Evolutionary conservation across 139 green algal species (phyloP), one percentile per base, ranked within the genome.

Genomic region (Micromonas pusilla): DNA sequence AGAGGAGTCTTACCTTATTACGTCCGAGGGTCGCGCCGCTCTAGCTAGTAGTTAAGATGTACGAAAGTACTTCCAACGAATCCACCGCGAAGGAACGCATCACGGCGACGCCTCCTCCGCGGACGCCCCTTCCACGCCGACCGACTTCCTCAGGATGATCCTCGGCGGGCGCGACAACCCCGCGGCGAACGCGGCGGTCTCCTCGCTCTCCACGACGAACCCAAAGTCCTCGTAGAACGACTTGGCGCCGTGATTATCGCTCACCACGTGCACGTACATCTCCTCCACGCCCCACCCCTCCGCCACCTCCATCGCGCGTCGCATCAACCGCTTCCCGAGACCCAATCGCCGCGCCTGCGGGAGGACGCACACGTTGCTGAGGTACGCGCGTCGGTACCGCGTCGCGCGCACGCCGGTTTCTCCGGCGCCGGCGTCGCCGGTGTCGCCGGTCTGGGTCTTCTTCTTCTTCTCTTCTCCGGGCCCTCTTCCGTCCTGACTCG

Each of bases 181-280:
- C 45, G 45, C 45, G 45, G 45, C 45, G 45, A 57, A 57, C 31
- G 28, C 31, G 1, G 63, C 66, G 30, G 32, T 30, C 68, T 75
- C 68, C 21, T 39, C 26, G 1, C 34, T 26, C 30, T 75, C 68
- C 6, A 75, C 33, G 5, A 53, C 68, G 30, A 75, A 75, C 19
- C 68, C 68, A 23, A 32, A 6, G 1, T 63, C 53, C 37, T 62
- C 36, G 37, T 75, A 75, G 2, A 75, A 32, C n/a, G 3, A 9
- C 30, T 36, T 62, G 0, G 68, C 68, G 0, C 23, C 37, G 0
- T 34, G 0, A 26, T 75, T 75, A 23, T 38, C 31, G 5, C 19
- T 21, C 6, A 53, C 37, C 36, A 63, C 68, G 68, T 75, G 68
- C 36, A 75, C 68, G 68, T 75, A 75, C 21, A 75, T 32, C 68